Evolutionary conservation across 2,329 filamentous ascomycete species (phyloP).

Genomic region (Dryadomyces sulphureus): DNA sequence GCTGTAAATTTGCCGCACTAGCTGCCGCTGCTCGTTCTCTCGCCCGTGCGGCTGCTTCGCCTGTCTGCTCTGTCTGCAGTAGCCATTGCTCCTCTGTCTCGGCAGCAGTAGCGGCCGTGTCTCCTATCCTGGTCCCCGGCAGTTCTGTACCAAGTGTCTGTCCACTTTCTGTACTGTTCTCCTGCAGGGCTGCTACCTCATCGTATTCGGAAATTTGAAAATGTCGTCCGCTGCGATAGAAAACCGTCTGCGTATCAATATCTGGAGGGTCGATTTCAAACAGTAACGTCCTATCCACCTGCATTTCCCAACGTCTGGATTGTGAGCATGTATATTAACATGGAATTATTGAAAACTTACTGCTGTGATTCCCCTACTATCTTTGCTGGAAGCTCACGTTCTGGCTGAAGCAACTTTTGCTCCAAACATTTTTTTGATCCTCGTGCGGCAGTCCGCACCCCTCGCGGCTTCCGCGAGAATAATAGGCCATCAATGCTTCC

Average conservation of each 20-base stretch:
- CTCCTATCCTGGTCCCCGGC: constrained; percentile 75
- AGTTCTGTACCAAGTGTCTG: constrained; percentile 62
- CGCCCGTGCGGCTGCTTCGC: constrained; percentile 13
- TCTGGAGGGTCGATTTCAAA: constrained; percentile 84
- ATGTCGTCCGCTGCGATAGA: constrained; percentile 80
- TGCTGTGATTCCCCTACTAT: constrained; percentile 88
- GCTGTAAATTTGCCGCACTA: constrained; percentile 23
- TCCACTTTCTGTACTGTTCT: constrained; percentile 39
- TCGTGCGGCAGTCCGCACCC: constrained; percentile 16
- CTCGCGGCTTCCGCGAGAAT: constrained; percentile 6
- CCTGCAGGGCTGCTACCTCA: constrained; percentile 81
- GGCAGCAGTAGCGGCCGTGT: constrained; percentile 71
- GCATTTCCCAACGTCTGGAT: constrained; percentile 55
- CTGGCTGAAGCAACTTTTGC: constrained; percentile 63
- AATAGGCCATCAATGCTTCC: constrained; percentile 7
- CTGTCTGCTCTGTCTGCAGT: constrained; percentile 18
- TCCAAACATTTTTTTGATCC: constrained; percentile 59
- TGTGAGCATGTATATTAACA: background rate
- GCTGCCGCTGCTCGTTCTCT: constrained; percentile 9
- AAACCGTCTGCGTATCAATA: constrained; percentile 86
- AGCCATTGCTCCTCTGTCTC: constrained; percentile 54
- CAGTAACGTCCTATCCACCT: constrained; percentile 66
- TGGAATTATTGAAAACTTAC: constrained; percentile 19
- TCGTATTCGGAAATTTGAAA: constrained; percentile 86
- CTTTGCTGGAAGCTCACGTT: constrained; percentile 60